Evolutionary conservation across 1,284 basidiomycete species (phyloP).

Genomic region (Cutaneotrichosporon curvatum): DNA sequence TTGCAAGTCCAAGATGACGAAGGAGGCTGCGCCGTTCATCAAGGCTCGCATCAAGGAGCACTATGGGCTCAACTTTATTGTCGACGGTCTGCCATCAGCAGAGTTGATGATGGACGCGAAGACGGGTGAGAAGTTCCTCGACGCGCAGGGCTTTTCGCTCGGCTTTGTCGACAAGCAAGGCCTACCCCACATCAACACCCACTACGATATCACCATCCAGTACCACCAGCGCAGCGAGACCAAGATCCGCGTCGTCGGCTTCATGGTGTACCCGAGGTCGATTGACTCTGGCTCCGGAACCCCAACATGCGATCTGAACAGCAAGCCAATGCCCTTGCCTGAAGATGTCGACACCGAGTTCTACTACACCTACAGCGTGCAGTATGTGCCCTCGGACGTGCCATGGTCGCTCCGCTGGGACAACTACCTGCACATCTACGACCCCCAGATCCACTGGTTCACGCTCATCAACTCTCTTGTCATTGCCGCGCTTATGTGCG

Average conservation of each 20-base stretch:
- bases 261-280: conserved; percentile 77
- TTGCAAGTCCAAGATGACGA: conserved; percentile 60
- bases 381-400: conserved; percentile 79
- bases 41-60: conserved; percentile 83
- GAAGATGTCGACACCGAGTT: conserved; percentile 62
- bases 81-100: conserved; percentile 88
- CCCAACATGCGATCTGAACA: conserved; percentile 32
- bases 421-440: conserved; percentile 70
- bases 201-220: conserved; percentile 58
- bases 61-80: conserved; percentile 89
- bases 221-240: conserved; percentile 69
- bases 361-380: conserved; percentile 81
- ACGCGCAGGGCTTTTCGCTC: conserved; percentile 57
- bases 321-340: conserved; percentile 55
- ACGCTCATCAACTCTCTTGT: conserved; percentile 88
- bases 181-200: conserved; percentile 75
- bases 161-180: conserved; percentile 12
- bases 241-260: conserved; percentile 76
- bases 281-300: conserved; percentile 30
- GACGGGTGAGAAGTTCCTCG: conserved; percentile 76
- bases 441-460: conserved; percentile 61
- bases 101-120: conserved; percentile 77
- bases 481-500: conserved; percentile 81
- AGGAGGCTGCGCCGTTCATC: conserved; percentile 78
- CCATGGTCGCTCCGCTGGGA: conserved; percentile 89